These are phyloP conservation scores for Umbelopsis ramanniana DNA, from an alignment of 192 early-diverging fungal species.

Conservation along the genomic window DNA sequence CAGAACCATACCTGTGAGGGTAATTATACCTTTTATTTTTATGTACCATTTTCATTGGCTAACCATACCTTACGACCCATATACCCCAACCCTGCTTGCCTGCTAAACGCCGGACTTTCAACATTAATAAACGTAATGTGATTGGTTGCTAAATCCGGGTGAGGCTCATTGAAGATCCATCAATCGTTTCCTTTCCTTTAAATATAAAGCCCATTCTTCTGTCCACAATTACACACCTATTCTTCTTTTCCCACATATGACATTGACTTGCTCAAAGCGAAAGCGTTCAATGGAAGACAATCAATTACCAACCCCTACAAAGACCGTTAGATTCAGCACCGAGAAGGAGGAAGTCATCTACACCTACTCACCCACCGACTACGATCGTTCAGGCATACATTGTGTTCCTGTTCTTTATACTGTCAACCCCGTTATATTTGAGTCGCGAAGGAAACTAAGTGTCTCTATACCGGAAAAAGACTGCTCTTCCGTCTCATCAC, in stretches of 20 bases:
- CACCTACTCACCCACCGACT: constrained; percentile 33
- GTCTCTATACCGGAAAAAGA: constrained; percentile 13
- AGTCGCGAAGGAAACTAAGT: constrained; percentile 24
- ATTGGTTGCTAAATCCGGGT: constrained; percentile 16
- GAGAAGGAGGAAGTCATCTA: constrained; percentile 27
- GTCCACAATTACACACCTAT: not conserved
- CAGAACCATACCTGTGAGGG: no score
- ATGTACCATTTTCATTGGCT: no score
- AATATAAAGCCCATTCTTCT: not conserved
- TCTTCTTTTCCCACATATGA: constrained; percentile 6
- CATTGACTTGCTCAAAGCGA: not conserved
- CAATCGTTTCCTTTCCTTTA: not conserved
- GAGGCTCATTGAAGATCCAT: constrained; percentile 21
- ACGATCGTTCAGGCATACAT: constrained; percentile 30
- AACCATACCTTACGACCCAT: no score
- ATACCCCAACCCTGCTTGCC: no score
- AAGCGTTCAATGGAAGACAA: constrained; percentile 26
- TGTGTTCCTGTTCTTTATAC: constrained; percentile 31
- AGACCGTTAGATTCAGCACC: constrained; percentile 29
- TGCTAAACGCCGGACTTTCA: not conserved
- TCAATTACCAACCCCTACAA: constrained; percentile 10
- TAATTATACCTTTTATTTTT: no score
- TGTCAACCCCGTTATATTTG: constrained; percentile 28
- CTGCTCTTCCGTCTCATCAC: constrained; percentile 2
- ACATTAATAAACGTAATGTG: not conserved